These are phyloP conservation scores for Paragyromitra xinjiangensis DNA, from an alignment of 495 filamentous ascomycete species.

Conservation along the genomic window DNA sequence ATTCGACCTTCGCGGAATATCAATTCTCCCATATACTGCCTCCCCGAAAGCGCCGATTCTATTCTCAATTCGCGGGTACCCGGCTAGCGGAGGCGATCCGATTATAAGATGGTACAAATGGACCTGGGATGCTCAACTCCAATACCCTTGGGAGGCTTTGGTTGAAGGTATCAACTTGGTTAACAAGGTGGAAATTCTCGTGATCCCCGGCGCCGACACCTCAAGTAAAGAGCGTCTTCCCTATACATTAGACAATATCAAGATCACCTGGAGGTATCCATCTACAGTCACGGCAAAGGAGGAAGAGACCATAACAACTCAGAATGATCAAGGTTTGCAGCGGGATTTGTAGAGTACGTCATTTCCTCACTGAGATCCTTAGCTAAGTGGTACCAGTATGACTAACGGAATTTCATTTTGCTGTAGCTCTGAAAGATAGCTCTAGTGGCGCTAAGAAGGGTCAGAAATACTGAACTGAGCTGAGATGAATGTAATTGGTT, in stretches of 20 bases:
- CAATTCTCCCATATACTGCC: slow-evolving; percentile 40
- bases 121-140: slow-evolving; percentile 25
- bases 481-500: neutral
- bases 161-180: slow-evolving; percentile 24
- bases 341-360: slow-evolving; percentile 13
- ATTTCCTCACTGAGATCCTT: neutral
- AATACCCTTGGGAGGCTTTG: slow-evolving; percentile 28
- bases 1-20: slow-evolving; percentile 38
- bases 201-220: slow-evolving; percentile 22
- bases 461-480: too few relatives aligned
- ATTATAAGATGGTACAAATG: slow-evolving; percentile 35
- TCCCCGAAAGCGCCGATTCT: slow-evolving; percentile 22
- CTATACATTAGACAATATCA: slow-evolving; percentile 36
- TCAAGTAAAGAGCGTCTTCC: slow-evolving; percentile 26
- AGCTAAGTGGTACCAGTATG: neutral
- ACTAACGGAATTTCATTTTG: neutral
- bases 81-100: slow-evolving; percentile 13
- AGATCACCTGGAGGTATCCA: slow-evolving; percentile 34
- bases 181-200: slow-evolving; percentile 36
- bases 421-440: neutral
- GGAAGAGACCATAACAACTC: neutral
- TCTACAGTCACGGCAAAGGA: neutral
- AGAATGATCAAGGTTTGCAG: neutral
- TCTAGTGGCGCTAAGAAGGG: neutral
- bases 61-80: slow-evolving; percentile 37